Evolutionary conservation across 2,329 filamentous ascomycete genomes (phyloP).

Genomic region (Ascochyta fabae): DNA sequence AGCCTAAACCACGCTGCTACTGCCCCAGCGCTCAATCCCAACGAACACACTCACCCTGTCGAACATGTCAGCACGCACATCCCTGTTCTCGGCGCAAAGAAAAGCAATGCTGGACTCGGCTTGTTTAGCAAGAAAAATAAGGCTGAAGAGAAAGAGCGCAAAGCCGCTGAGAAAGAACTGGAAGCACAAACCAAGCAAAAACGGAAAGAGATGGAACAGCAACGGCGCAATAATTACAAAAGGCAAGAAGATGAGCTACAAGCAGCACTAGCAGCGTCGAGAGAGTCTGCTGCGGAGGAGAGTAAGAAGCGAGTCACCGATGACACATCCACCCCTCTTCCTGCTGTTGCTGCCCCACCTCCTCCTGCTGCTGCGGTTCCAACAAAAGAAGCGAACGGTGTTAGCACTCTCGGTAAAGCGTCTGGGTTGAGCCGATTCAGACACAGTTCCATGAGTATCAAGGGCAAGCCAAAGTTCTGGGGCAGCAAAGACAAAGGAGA

Average conservation of each 20-base stretch:
- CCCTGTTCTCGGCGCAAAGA: constrained; percentile 44
- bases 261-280: constrained; percentile 70
- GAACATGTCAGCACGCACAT: constrained; percentile 43
- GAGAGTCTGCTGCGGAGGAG: constrained; percentile 63
- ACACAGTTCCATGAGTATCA: constrained; percentile 78
- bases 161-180: constrained; percentile 64
- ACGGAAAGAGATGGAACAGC: constrained; percentile 56
- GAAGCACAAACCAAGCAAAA: constrained; percentile 54
- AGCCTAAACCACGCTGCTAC: constrained; percentile 72
- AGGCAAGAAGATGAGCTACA: constrained; percentile 69
- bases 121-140: constrained; percentile 66
- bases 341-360: not conserved
- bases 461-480: constrained; percentile 76
- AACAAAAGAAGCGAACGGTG: constrained; percentile 45
- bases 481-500: constrained; percentile 51
- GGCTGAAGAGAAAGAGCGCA: constrained; percentile 66
- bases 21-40: constrained; percentile 56
- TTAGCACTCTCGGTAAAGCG: constrained; percentile 39
- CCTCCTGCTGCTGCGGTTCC: not conserved
- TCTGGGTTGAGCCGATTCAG: constrained; percentile 68
- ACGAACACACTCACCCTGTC: constrained; percentile 36
- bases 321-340: not conserved
- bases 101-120: constrained; percentile 40
- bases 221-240: constrained; percentile 62
- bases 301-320: constrained; percentile 30